Conservation (phyloP, 164 flowering plant genomes). For the Amborella trichopoda region DNA sequence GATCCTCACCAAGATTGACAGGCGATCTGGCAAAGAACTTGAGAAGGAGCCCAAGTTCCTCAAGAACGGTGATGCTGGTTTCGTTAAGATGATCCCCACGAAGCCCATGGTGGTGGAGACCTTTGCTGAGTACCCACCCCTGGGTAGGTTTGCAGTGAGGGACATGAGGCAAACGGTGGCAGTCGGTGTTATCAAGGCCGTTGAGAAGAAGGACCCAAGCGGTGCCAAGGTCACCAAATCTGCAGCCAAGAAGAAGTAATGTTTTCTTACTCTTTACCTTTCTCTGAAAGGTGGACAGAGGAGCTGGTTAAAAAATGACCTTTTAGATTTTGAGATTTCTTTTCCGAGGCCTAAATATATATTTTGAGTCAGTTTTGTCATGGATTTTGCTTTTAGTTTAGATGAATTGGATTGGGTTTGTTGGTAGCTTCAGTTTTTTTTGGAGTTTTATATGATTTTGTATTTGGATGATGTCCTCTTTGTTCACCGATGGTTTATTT, state of each 20-base stretch:
- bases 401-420: too few relatives aligned
- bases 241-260: slow-evolving; percentile 18
- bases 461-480: too few relatives aligned
- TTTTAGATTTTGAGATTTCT: too few relatives aligned
- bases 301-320: too few relatives aligned
- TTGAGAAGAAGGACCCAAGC: slow-evolving; percentile 15
- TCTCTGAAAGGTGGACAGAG: too few relatives aligned
- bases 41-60: slow-evolving; percentile 19
- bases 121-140: slow-evolving; percentile 13
- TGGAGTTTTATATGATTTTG: too few relatives aligned
- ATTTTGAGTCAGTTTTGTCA: too few relatives aligned
- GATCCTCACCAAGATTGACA: slow-evolving; percentile 17
- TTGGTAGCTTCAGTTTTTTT: too few relatives aligned
- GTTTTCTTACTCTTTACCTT: too few relatives aligned
- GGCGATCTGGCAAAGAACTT: slow-evolving; percentile 18
- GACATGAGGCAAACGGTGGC: slow-evolving; percentile 17
- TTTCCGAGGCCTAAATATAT: too few relatives aligned
- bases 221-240: slow-evolving; percentile 19
- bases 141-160: slow-evolving; percentile 15
- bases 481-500: too few relatives aligned
- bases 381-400: too few relatives aligned
- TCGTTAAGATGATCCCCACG: slow-evolving; percentile 12
- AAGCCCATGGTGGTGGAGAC: slow-evolving; percentile 15
- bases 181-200: slow-evolving; percentile 12
- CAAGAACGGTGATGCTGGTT: slow-evolving; percentile 13